Evolutionary conservation across 495 filamentous ascomycete genomes (phyloP), one percentile per base, ranked within the genome.

Genomic region (Pseudevernia furfuracea): DNA sequence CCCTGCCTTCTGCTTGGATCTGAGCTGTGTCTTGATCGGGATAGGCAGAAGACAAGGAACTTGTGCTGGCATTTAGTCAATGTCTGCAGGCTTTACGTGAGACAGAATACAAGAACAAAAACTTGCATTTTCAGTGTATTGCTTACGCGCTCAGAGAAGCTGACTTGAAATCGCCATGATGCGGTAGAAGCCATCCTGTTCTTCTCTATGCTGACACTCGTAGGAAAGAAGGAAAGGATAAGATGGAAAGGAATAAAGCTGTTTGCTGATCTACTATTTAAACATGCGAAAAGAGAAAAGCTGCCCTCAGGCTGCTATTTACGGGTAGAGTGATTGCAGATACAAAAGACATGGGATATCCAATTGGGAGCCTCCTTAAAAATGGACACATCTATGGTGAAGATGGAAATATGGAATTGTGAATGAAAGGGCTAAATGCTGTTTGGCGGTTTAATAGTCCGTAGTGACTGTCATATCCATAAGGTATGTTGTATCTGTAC

Each of bases 81-180:
- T 39, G 32, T 46, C 44, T 28, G 38, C 4, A 36, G 25, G 43
- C 43, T 43, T 23, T 15, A 49, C 8, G 21, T 34, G n/a, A 41
- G 46, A 59, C 9, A 61, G 25, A 44, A 1, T 11, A 72, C 69
- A 28, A 25, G 17, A 66, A 12, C 41, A 8, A 59, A 4, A 19
- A 75, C 74, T 52, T 77, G 71, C 77, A 79, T 75, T 71, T 74
- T 77, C 8, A 71, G 64, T 30, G 84, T 80, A 19, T 71, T 70
- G 48, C 71, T 71, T 58, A 86, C 71, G 59, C 84, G 74, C 48
- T 82, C 80, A 25, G 81, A 75, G 68, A 86, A 85, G 15, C 75
- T 75, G 62, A 85, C 63, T 15, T 62, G 49, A n/a, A 69, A 63
- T 30, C 68, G 77, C 79, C 75, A 79, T 72, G 58, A 44, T 63